Evolutionary conservation across 129 eudicot genomes (phyloP).

Genomic region (Saussurea involucrata): DNA sequence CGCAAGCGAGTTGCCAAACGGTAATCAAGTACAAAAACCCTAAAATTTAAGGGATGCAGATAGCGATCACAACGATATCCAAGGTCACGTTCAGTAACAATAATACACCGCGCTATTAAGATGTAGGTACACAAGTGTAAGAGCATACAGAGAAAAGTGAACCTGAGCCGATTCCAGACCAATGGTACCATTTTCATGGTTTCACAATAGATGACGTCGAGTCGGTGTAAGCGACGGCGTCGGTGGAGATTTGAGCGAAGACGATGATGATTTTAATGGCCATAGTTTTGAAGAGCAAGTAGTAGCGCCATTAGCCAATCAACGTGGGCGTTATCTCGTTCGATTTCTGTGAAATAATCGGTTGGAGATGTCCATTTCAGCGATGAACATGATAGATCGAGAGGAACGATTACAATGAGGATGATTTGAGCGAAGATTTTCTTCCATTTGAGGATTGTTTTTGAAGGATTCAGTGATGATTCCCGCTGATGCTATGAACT

Average conservation of each 20-base stretch:
- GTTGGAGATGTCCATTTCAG: conserved; percentile 1
- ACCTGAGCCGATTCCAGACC: conserved; percentile 28
- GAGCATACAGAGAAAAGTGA: neutral
- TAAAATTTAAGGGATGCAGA: neutral
- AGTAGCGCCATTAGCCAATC: neutral
- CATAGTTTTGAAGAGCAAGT: neutral
- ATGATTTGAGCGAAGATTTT: conserved; percentile 10
- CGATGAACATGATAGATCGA: conserved; percentile 6
- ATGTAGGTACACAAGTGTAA: neutral
- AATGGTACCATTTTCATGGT: conserved; percentile 19
- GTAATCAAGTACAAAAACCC: conserved; percentile 10
- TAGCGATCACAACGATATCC: neutral
- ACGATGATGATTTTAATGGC: neutral
- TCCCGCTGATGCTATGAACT: neutral
- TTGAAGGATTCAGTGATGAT: conserved; percentile 8
- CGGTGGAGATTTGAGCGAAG: conserved; percentile 10
- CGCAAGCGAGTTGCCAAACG: conserved; percentile 22
- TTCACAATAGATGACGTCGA: neutral
- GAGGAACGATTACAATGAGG: conserved; percentile 11
- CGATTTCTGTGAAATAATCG: neutral
- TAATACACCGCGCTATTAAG: neutral
- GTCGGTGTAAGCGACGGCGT: conserved; percentile 23
- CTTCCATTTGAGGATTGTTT: neutral
- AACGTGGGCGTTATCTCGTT: neutral
- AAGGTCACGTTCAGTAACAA: neutral